phyloP scores from a whole-genome alignment of 768 basidiomycete genomes.

The Xerocomellus intermedius region DNA sequence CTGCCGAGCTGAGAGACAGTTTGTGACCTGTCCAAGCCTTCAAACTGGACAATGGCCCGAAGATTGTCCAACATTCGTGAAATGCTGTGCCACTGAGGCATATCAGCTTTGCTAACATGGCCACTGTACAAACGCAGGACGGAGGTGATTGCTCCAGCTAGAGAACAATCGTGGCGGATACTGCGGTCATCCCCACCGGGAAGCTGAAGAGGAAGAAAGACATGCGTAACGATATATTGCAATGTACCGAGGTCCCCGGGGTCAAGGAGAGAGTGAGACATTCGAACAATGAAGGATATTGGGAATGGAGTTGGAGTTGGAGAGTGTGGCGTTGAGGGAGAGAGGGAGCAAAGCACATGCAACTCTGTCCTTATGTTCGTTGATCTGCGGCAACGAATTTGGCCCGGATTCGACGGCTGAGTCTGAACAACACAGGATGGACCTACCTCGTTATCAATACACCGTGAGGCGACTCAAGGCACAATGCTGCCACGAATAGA shows the following conservation, averaged over 20 bases:
- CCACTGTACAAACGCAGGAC: slow-evolving; percentile 19
- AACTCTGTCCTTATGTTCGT: background rate
- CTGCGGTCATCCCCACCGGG: slow-evolving; percentile 37
- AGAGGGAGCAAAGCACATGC: background rate
- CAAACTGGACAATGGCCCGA: slow-evolving; percentile 8
- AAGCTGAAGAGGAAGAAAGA: slow-evolving; percentile 43
- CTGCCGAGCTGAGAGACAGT: slow-evolving; percentile 4
- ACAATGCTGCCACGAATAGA: background rate
- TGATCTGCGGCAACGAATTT: background rate
- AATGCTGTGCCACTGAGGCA: slow-evolving; percentile 32
- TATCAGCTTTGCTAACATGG: background rate
- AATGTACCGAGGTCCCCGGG: background rate
- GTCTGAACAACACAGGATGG: slow-evolving; percentile 13
- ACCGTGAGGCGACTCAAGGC: background rate
- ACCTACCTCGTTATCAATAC: background rate
- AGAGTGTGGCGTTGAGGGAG: background rate
- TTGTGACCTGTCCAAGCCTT: slow-evolving; percentile 8
- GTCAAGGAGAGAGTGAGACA: slow-evolving; percentile 7
- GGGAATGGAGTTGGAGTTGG: background rate
- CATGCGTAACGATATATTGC: slow-evolving; percentile 40
- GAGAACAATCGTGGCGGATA: slow-evolving; percentile 22
- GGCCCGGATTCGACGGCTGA: background rate
- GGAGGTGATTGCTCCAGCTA: slow-evolving; percentile 23
- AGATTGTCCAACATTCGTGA: slow-evolving; percentile 32
- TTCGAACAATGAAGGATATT: background rate